A percentile compares a stretch with the other conserved stretches of the same genome.
These are phyloP conservation scores for Xylaria sp. DNA, from an alignment of 2,329 filamentous ascomycete species.

Conservation along the genomic window DNA sequence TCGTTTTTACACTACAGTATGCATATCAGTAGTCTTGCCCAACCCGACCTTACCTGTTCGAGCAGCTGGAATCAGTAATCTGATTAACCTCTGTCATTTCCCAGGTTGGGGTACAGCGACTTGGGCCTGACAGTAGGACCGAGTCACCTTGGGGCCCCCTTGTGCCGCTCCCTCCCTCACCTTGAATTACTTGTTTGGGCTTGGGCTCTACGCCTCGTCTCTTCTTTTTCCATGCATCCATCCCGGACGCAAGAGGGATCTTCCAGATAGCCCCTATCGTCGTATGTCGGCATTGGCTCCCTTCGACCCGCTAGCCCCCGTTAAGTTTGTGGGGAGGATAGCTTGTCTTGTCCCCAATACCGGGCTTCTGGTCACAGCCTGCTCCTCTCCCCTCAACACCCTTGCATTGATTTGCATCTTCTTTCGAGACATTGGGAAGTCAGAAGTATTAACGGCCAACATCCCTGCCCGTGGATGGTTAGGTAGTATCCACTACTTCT, in stretches of 20 bases:
- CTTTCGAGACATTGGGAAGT: conserved; percentile 38
- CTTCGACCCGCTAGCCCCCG: conserved; percentile 30
- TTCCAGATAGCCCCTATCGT: conserved; percentile 12
- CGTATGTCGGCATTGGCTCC: conserved; percentile 22
- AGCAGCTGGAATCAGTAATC: conserved; percentile 19
- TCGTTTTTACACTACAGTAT: conserved; percentile 15
- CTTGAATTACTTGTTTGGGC: conserved; percentile 36
- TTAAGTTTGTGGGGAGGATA: conserved; percentile 36
- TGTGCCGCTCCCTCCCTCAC: conserved; percentile 37
- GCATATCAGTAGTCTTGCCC: conserved; percentile 21
- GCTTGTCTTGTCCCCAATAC: conserved; percentile 21
- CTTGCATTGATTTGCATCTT: conserved; percentile 43
- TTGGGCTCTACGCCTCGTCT: conserved; percentile 26
- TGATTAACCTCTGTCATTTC: conserved; percentile 11
- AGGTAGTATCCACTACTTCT: conserved; percentile 30
- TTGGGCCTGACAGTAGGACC: conserved; percentile 17
- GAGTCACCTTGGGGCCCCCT: conserved; percentile 31
- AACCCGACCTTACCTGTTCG: conserved; percentile 22
- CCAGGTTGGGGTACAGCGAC: conserved; percentile 3
- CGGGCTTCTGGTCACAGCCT: conserved; percentile 19
- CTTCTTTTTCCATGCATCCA: conserved; percentile 31
- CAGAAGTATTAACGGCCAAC: conserved; percentile 39
- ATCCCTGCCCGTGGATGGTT: conserved; percentile 37
- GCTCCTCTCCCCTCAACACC: conserved; percentile 32
- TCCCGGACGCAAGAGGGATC: conserved; percentile 14